Percentiles rank a stretch among this genome's conserved stretches.
These are phyloP conservation scores for Blastocystis sp. DNA, from an alignment of 352 stramenopile species.

Conservation along the genomic window DNA sequence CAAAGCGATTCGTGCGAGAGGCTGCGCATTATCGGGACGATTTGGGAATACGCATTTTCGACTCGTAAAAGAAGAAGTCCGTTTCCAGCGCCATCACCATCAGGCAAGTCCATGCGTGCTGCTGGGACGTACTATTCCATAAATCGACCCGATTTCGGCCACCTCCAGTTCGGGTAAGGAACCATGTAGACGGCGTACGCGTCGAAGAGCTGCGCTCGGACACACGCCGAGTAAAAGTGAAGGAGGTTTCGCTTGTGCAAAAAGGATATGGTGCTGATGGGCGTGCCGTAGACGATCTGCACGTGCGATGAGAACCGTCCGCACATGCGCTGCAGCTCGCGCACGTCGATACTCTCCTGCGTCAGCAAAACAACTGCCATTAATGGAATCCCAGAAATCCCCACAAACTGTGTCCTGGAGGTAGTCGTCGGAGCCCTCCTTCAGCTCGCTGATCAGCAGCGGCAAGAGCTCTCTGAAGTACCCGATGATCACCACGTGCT, in stretches of 20 bases:
- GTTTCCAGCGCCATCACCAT: slow-evolving; percentile 57
- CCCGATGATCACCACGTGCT: slow-evolving; percentile 61
- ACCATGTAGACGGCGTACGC: slow-evolving; percentile 60
- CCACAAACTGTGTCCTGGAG: slow-evolving; percentile 26
- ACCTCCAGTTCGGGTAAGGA: slow-evolving; percentile 42
- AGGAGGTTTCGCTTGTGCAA: no score
- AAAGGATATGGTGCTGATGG: slow-evolving; percentile 46
- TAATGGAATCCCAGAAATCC: not conserved
- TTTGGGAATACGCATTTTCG: not conserved
- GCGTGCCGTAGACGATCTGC: slow-evolving; percentile 50
- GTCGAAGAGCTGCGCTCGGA: slow-evolving; percentile 31
- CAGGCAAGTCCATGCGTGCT: slow-evolving; percentile 42
- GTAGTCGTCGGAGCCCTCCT: slow-evolving; percentile 39
- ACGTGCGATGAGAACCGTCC: slow-evolving; percentile 51
- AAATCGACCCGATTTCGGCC: not conserved
- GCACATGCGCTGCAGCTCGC: slow-evolving; percentile 17
- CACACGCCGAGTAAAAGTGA: slow-evolving; percentile 3
- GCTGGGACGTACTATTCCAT: slow-evolving; percentile 7
- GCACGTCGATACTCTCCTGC: slow-evolving; percentile 36
- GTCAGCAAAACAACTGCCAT: slow-evolving; percentile 45
- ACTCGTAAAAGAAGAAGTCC: slow-evolving; percentile 64
- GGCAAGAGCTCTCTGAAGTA: slow-evolving; percentile 43
- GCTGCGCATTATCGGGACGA: not conserved
- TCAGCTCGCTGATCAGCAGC: slow-evolving; percentile 48
- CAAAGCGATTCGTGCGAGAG: slow-evolving; percentile 1